Evolutionary conservation across 148 eudicot genomes (phyloP).

Genomic region (Rhododendron simsii): DNA sequence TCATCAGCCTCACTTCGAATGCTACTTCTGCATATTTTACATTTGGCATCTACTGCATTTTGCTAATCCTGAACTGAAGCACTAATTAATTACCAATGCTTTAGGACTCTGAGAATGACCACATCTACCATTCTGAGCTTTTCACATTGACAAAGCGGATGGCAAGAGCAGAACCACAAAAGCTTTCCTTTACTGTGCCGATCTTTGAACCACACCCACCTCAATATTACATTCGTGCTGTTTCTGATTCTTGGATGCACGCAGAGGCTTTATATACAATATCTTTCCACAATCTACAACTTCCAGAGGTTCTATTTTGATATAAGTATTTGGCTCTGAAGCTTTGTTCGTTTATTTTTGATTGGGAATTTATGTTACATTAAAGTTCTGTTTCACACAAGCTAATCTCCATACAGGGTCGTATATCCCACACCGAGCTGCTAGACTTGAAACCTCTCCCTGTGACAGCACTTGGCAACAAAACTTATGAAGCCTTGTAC

Average conservation of each 20-base stretch:
- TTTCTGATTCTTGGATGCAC: slow-evolving; percentile 95
- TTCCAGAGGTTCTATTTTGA: slow-evolving; percentile 71
- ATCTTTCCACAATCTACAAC: slow-evolving; percentile 83
- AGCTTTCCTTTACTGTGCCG: slow-evolving; percentile 91
- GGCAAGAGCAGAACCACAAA: slow-evolving; percentile 86
- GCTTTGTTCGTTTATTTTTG: neutral
- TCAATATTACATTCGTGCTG: slow-evolving; percentile 90
- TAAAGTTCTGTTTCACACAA: neutral
- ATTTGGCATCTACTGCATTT: neutral
- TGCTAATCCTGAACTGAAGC: neutral
- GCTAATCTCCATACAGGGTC: slow-evolving; percentile 51
- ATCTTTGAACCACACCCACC: slow-evolving; percentile 99
- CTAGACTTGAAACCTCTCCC: slow-evolving; percentile 96
- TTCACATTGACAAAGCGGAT: slow-evolving; percentile 77
- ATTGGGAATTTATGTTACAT: neutral
- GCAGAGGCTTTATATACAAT: slow-evolving; percentile 85
- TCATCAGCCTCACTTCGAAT: neutral
- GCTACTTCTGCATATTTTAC: neutral
- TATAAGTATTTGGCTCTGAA: neutral
- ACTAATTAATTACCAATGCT: slow-evolving; percentile 14
- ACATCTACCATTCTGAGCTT: slow-evolving; percentile 93
- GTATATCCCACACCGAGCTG: slow-evolving; percentile 86
- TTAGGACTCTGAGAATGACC: slow-evolving; percentile 97
- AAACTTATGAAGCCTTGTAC: slow-evolving; percentile 71
- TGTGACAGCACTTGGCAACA: slow-evolving; percentile 77